A percentile compares a stretch with the other conserved stretches of the same genome.
Conservation (phyloP, 306 rosid species). For the Prunus kanzakura region DNA sequence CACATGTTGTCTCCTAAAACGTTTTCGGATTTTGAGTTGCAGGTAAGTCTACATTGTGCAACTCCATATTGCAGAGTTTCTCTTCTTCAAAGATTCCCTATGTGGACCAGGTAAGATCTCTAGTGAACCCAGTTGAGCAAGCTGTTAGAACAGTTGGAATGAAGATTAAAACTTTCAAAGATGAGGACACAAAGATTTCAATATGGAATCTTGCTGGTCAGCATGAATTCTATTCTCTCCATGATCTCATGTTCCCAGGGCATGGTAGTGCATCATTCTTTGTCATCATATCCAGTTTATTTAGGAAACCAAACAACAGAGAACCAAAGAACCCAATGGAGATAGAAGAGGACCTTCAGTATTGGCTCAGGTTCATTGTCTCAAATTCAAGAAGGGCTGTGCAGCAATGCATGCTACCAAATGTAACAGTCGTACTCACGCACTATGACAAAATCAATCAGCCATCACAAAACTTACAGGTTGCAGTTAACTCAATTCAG, state of each 20-base stretch:
- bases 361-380: conserved; percentile 94
- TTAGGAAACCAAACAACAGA: conserved; percentile 69
- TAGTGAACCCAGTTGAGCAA: conserved; percentile 85
- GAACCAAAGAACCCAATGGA: conserved; percentile 65
- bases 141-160: conserved; percentile 70
- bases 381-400: conserved; percentile 81
- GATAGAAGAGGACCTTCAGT: conserved; percentile 91
- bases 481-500: conserved; percentile 58
- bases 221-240: conserved; percentile 84
- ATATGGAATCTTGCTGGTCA: conserved; percentile 95
- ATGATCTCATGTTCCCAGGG: conserved; percentile 96
- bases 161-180: conserved; percentile 78
- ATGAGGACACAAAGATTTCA: conserved; percentile 75
- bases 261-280: conserved; percentile 88
- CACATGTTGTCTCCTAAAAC: neutral
- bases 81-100: conserved; percentile 61
- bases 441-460: conserved; percentile 80
- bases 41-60: conserved; percentile 84
- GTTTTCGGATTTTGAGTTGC: conserved; percentile 28
- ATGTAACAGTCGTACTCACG: conserved; percentile 81
- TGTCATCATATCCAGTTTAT: conserved; percentile 66
- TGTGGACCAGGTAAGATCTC: conserved; percentile 77
- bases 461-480: conserved; percentile 64
- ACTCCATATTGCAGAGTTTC: conserved; percentile 75
- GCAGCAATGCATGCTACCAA: conserved; percentile 85